These are phyloP conservation scores for Colletotrichum liaoningense DNA, from an alignment of 2,329 filamentous ascomycete species.

Conservation along the genomic window DNA sequence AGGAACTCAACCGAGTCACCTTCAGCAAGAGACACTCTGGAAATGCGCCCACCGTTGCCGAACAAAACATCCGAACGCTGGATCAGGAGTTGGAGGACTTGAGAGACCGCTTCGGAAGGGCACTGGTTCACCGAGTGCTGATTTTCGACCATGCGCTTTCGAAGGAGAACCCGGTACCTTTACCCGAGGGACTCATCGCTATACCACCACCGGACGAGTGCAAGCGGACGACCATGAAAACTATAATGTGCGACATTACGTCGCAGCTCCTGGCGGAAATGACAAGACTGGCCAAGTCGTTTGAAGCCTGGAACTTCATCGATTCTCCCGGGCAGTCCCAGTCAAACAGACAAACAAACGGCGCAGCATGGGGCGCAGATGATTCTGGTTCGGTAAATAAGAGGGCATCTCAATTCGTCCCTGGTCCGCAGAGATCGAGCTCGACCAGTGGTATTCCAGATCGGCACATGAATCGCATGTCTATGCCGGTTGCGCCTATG, in stretches of 20 bases:
- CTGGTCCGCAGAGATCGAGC: slow-evolving; percentile 60
- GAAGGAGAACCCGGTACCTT: slow-evolving; percentile 60
- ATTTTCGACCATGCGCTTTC: slow-evolving; percentile 78
- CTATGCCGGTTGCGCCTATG: slow-evolving; percentile 78
- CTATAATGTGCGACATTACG: slow-evolving; percentile 82
- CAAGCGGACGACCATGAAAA: slow-evolving; percentile 83
- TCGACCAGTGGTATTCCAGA: slow-evolving; percentile 67
- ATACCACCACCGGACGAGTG: slow-evolving; percentile 77
- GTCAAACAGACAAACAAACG: slow-evolving; percentile 52
- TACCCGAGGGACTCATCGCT: slow-evolving; percentile 75
- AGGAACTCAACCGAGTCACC: slow-evolving; percentile 68
- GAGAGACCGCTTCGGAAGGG: slow-evolving; percentile 78
- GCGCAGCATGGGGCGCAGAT: slow-evolving; percentile 53
- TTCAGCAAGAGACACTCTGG: slow-evolving; percentile 67
- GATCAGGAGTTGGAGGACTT: slow-evolving; percentile 78
- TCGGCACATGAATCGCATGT: slow-evolving; percentile 78
- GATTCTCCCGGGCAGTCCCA: slow-evolving; percentile 76
- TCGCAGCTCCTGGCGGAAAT: slow-evolving; percentile 80
- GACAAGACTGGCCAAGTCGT: slow-evolving; percentile 77
- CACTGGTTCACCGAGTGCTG: slow-evolving; percentile 81
- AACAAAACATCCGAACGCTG: slow-evolving; percentile 68
- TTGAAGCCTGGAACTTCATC: slow-evolving; percentile 79
- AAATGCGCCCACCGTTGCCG: slow-evolving; percentile 61
- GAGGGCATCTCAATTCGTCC: slow-evolving; percentile 67
- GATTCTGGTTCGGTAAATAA: slow-evolving; percentile 54